Conservation (phyloP, 1,284 basidiomycete species). For the Gomphus sp. region DNA sequence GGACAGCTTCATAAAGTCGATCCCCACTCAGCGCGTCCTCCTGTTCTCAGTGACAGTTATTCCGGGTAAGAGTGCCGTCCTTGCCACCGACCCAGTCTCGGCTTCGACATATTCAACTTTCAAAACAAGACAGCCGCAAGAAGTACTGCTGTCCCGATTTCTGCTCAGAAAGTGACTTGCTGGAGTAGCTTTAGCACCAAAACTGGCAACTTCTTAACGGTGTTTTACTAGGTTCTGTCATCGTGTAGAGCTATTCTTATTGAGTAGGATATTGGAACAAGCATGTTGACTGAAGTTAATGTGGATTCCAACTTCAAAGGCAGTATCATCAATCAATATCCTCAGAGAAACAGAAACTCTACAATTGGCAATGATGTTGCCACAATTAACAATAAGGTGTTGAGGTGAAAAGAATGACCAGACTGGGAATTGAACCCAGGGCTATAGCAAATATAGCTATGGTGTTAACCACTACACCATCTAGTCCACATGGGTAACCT, state of each 20-base stretch:
- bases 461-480: too few relatives aligned
- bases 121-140: constrained; percentile 11
- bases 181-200: constrained; percentile 37
- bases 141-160: constrained; percentile 26
- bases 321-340: constrained; percentile 38
- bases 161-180: constrained; percentile 36
- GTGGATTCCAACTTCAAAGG: constrained; percentile 35
- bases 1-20: constrained; percentile 16
- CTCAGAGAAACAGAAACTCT: constrained; percentile 26
- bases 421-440: too few relatives aligned
- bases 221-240: neutral
- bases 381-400: constrained; percentile 27
- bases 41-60: constrained; percentile 26
- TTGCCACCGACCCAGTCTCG: constrained; percentile 25
- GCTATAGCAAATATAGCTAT: too few relatives aligned
- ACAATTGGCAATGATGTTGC: constrained; percentile 40
- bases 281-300: constrained; percentile 36
- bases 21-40: constrained; percentile 18
- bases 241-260: neutral
- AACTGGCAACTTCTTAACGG: constrained; percentile 37
- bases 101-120: constrained; percentile 24
- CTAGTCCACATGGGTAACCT: too few relatives aligned
- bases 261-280: constrained; percentile 28
- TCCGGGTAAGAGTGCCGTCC: constrained; percentile 23
- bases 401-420: too few relatives aligned